Base-by-base conservation (phyloP, 768 basidiomycete species). In the Pleurotus ostreatus region DNA sequence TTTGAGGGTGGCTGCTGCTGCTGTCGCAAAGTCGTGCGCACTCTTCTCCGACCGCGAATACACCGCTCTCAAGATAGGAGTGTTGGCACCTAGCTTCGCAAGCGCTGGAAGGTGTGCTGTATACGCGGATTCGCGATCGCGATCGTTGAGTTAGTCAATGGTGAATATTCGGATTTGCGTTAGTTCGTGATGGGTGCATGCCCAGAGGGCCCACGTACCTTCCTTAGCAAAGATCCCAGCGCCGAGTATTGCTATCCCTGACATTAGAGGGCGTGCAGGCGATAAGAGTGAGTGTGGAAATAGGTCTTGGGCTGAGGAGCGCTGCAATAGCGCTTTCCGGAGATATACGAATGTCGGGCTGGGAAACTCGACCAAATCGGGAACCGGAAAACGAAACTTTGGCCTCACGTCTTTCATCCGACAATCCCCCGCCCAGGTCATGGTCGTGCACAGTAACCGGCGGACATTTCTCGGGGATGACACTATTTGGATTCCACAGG, bases 91-190 rank as follows among this genome's bases (percentile, higher is more conserved):
- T 49, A 89, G 20, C 26, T 53, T 53, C 18, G 77, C 78, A 49
- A 94, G 76, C 15, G 87, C 84, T 38, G 92, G 92, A n/a, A 94
- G 75, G 69, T 95, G 88, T 23, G 90, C 89, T 84, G 70, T 61
- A 47, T 39, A 52, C 4, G 22, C 45, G 37, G 37, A n/a, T 1
- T 34, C 11, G 30, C 30, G 30, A 34, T 34, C 8, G 30, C 30
- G 30, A 34, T 34, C 30, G 7, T 34, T 34, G 30, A 4, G 38
- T 37, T 45, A 38, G 55, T 48, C 41, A 38, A 59, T 46, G 63
- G 64, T 67, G 53, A 68, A 67, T 60, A 56, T 57, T 68, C 66
- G 65, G 63, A 62, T 39, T 55, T 57, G 46, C 45, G 40, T 26
- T 49, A 41, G 55, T 37, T 18, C 46, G 58, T 49, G 55, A 30